Evolutionary conservation across 179 eudicot genomes (phyloP).

Genomic region (Patellifolia procumbens): DNA sequence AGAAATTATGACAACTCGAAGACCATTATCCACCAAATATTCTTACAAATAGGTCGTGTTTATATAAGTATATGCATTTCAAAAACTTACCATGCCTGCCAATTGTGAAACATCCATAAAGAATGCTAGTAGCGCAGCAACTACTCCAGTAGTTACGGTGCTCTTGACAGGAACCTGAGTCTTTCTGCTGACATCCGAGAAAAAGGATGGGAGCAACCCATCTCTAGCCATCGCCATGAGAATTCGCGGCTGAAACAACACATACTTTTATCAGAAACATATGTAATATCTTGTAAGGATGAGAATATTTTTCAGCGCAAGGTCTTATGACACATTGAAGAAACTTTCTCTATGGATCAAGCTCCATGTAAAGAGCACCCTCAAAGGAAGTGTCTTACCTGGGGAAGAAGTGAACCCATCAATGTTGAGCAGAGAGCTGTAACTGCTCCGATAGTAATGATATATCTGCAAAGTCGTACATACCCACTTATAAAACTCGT

Average conservation of each 20-base stretch:
- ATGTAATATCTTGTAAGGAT: background rate
- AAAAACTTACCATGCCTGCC: slow-evolving; percentile 85
- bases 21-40: background rate
- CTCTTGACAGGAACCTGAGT: slow-evolving; percentile 91
- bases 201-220: slow-evolving; percentile 87
- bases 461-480: slow-evolving; percentile 52
- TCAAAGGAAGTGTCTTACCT: slow-evolving; percentile 43
- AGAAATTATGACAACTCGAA: background rate
- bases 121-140: slow-evolving; percentile 74
- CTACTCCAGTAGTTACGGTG: slow-evolving; percentile 70
- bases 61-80: slow-evolving; percentile 1
- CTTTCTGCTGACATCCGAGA: slow-evolving; percentile 70
- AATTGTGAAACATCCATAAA: slow-evolving; percentile 87
- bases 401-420: slow-evolving; percentile 96
- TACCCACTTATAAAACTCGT: background rate
- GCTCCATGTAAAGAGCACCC: slow-evolving; percentile 4
- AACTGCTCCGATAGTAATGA: slow-evolving; percentile 78
- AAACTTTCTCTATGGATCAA: slow-evolving; percentile 5
- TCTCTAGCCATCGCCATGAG: slow-evolving; percentile 99
- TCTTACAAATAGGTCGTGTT: background rate
- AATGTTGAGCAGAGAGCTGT: slow-evolving; percentile 91
- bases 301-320: background rate
- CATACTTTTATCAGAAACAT: background rate
- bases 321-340: background rate
- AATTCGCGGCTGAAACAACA: slow-evolving; percentile 73